Base-by-base conservation (phyloP, 257 asterid genomes). In the Jacaranda copaia region DNA sequence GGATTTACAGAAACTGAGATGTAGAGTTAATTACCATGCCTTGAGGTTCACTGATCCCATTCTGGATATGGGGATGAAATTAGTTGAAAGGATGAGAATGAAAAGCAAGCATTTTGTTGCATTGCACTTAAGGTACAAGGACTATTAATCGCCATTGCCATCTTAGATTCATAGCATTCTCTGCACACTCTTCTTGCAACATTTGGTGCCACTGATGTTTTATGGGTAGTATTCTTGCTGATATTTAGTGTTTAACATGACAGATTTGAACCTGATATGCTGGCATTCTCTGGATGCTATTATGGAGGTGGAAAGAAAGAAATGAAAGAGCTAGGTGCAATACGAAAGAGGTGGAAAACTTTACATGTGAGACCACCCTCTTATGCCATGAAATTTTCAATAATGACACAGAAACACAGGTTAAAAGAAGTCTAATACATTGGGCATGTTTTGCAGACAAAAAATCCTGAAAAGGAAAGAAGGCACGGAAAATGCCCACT, bases 221-320 rank as follows among this genome's bases (percentile, higher is more conserved):
- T 25, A 25, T 25, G 32, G 32, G 32, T 25, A 25, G 32, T 25
- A 25, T 25, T 25, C 32, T 25, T 25, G 32, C 32, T 49, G 20
- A 10, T 15, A 3, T 35, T 73, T 5, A 32, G 20, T 49, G 61
- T 72, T 69, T 45, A 12, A 52, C 55, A 14, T 10, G 19, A 58
- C 85, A 92, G 97, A 87, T 92, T 84, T 76, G 97, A 92, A 76
- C 88, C 96, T 66, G 97, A 92, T 80, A 92, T 92, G 97, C 81
- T 92, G 35, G 97, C 97, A 61, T 92, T 92, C 83, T 90, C 97
- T 60, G 90, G 96, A 63, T 92, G 97, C 82, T 80, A 90, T 67
- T 92, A 88, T 60, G 96, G 94, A 20, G 93, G 96, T 57, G 96
- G 96, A 56, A 88, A 76, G 51, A 87, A 84, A 74, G 96, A 90